Evolutionary conservation across 805 yeast species (phyloP).

Genomic region (Candida verbasci): DNA sequence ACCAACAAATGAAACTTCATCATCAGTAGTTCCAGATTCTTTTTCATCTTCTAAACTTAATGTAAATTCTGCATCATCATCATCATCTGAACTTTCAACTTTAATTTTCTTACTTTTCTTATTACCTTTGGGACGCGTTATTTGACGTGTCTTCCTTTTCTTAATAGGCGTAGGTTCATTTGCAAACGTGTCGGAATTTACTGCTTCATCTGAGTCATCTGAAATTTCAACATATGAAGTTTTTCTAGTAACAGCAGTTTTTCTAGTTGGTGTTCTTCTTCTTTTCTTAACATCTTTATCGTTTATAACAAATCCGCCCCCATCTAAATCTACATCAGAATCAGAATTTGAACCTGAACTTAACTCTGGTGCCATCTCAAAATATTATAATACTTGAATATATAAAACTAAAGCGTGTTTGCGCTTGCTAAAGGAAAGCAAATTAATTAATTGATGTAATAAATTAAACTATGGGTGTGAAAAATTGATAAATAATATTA

Average conservation of each 20-base stretch:
- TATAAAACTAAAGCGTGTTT: background rate
- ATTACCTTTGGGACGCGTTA: constrained; percentile 8
- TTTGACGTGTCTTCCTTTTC: constrained; percentile 11
- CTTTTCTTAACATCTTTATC: constrained; percentile 26
- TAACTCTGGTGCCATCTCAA: background rate
- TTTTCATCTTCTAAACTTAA: constrained; percentile 5
- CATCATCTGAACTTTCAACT: constrained; percentile 10
- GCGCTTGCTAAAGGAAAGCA: background rate
- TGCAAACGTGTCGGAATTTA: constrained; percentile 9
- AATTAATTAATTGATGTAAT: no score
- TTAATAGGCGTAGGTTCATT: constrained; percentile 7
- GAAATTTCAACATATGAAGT: constrained; percentile 21
- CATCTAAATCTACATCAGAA: constrained; percentile 6
- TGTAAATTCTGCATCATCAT: constrained; percentile 11
- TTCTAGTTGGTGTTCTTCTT: constrained; percentile 12
- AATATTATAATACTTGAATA: background rate
- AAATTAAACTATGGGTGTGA: constrained; percentile 1
- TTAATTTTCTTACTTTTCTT: constrained; percentile 5
- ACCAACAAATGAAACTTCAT: constrained; percentile 32
- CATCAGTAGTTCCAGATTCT: constrained; percentile 26
- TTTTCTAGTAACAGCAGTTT: constrained; percentile 9
- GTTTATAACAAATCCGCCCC: constrained; percentile 42
- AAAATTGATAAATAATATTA: no score
- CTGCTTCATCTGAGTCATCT: constrained; percentile 16
- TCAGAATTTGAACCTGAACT: constrained; percentile 3